Evolutionary conservation across 306 rosid species (phyloP).

Genomic region (Prunus mongolica): DNA sequence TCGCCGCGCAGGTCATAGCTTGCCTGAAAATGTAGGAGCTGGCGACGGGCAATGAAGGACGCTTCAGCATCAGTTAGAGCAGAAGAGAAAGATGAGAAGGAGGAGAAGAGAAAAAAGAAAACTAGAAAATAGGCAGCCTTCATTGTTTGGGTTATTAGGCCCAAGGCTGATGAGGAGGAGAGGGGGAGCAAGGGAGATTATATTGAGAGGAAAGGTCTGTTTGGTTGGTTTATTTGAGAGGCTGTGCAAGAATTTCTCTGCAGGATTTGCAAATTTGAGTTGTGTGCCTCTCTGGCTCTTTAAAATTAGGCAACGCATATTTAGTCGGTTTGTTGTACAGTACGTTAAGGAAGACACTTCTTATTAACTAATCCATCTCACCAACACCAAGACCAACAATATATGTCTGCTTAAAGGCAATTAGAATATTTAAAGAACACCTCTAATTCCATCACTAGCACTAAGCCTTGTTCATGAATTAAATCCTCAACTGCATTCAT

Average conservation of each 20-base stretch:
- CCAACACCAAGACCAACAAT: not conserved
- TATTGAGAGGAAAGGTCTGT: not conserved
- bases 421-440: too few species aligned
- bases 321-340: not conserved
- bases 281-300: not conserved
- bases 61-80: slow-evolving; percentile 29
- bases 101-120: not conserved
- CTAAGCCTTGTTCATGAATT: too few species aligned
- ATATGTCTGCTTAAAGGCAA: too few species aligned
- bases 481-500: too few species aligned
- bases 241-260: slow-evolving; percentile 17
- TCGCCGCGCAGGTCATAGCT: slow-evolving; percentile 10
- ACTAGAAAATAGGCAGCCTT: slow-evolving; percentile 20
- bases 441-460: too few species aligned
- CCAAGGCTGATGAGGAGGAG: not conserved
- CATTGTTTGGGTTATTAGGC: slow-evolving; percentile 15
- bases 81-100: not conserved
- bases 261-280: not conserved
- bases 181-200: not conserved
- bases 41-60: slow-evolving; percentile 19
- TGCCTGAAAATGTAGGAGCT: slow-evolving; percentile 11
- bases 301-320: not conserved
- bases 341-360: too few species aligned
- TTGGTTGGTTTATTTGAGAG: slow-evolving; percentile 1
- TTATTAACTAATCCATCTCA: not conserved